Conservation (phyloP, 371 early-diverging fungal species). For the Rhizopus arrhizus region DNA sequence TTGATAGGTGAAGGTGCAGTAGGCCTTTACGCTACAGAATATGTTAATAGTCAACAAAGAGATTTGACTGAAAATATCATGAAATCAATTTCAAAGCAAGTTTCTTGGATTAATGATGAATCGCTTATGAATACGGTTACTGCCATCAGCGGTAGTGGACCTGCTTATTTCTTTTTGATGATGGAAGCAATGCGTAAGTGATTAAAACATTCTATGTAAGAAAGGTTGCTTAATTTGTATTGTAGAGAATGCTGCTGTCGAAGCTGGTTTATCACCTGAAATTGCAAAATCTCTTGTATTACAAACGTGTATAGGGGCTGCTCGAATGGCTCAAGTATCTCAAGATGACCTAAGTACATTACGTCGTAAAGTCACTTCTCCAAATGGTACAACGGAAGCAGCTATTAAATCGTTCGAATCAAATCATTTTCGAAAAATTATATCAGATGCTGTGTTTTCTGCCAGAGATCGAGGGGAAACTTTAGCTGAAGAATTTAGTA, state of each 20-base stretch:
- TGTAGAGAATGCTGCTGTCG: conserved; percentile 74
- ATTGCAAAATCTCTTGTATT: conserved; percentile 80
- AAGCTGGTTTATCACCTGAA: conserved; percentile 75
- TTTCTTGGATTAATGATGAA: conserved; percentile 82
- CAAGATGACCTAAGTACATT: conserved; percentile 77
- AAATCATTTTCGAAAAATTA: conserved; percentile 56
- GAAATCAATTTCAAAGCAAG: conserved; percentile 72
- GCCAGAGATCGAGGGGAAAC: conserved; percentile 72
- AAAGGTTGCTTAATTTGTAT: neutral
- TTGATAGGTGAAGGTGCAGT: conserved; percentile 86
- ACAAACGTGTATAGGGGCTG: conserved; percentile 90
- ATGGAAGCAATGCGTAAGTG: conserved; percentile 80
- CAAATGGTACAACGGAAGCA: conserved; percentile 93
- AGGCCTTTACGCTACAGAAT: conserved; percentile 75
- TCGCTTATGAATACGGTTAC: conserved; percentile 85
- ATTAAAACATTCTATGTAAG: neutral
- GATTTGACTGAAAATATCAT: conserved; percentile 67
- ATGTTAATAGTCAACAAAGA: conserved; percentile 64
- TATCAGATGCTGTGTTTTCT: conserved; percentile 66
- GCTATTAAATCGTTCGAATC: conserved; percentile 80
- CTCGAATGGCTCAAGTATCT: conserved; percentile 77
- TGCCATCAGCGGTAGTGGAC: conserved; percentile 86
- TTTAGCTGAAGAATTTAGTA: conserved; percentile 36
- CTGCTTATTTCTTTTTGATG: conserved; percentile 92
- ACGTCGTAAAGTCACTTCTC: conserved; percentile 86